Base-by-base conservation (phyloP, 2,329 filamentous ascomycete species). In the Cladophialophora exuberans region DNA sequence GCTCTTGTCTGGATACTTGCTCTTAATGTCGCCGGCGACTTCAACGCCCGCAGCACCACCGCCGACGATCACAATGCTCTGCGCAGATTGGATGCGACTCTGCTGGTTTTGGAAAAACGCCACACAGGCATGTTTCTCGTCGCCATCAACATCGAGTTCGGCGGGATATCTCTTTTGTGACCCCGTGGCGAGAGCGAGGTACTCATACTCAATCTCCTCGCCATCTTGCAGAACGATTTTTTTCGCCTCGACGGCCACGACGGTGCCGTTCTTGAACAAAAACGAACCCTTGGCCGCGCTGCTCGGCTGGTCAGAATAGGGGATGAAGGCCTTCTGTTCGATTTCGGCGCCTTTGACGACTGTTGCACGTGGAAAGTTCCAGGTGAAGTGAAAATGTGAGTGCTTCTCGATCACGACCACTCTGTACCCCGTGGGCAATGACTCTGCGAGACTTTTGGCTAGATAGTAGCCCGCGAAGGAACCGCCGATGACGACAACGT, bases 261-360 rank as follows among this genome's bases (percentile, higher is more conserved):
- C 81, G 2, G 70, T 70, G 38, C 74, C 79, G 46, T 71, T 69
- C 1, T 81, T 64, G 71, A 75, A 78, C 36, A 55, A 22, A 43
- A 69, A 70, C 1, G 69, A 67, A 0, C 72, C 74, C 15, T 67
- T 59, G 0, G 73, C 69, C 3, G 66, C 71, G 0, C 58, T 61
- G 1, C 64, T 66, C 2, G 80, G 61, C n/a, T 76, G 71, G 3
- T 69, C 69, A 0, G 73, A 75, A 56, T 84, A 86, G 0, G 84
- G 83, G 38, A 86, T 80, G 57, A 86, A 85, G 0, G 81, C 81
- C 62, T 81, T 81, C 52, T 80, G 67, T 57, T 85, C 83, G n/a
- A n/a, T n/a, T n/a, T n/a, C 42, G 83, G 78, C 17, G 76, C 78
- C n/a, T 73, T 67, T 4, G n/a, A 81, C 70, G 11, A 85, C 82